Evolutionary conservation across 768 basidiomycete species (phyloP).

Genomic region (Hebeloma cylindrosporum): DNA sequence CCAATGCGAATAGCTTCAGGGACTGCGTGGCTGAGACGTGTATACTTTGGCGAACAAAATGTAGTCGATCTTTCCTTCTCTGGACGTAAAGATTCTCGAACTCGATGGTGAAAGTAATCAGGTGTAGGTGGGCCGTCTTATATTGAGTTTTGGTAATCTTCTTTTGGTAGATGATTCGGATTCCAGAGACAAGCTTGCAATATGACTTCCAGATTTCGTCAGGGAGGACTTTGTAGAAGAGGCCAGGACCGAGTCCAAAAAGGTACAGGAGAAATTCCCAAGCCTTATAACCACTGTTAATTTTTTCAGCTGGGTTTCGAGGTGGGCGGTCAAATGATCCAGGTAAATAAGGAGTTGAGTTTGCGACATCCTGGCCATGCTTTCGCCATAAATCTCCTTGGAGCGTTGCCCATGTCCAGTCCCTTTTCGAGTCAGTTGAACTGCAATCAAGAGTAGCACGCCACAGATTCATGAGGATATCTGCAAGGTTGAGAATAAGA

Average conservation of each 20-base stretch:
- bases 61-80: constrained; percentile 21
- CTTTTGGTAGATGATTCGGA: constrained; percentile 25
- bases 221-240: constrained; percentile 27
- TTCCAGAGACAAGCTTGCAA: constrained; percentile 24
- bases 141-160: constrained; percentile 20
- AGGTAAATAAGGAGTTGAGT: constrained; percentile 31
- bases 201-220: constrained; percentile 24
- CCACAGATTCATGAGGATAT: constrained; percentile 38
- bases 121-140: constrained; percentile 17
- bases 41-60: constrained; percentile 32
- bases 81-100: constrained; percentile 31
- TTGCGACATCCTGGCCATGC: constrained; percentile 35
- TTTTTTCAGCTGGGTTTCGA: constrained; percentile 33
- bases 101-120: constrained; percentile 15
- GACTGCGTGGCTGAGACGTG: constrained; percentile 31
- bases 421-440: constrained; percentile 2
- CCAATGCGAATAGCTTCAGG: constrained; percentile 27
- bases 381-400: constrained; percentile 30
- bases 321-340: constrained; percentile 27
- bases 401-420: constrained; percentile 33
- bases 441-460: constrained; percentile 33
- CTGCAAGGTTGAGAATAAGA: constrained; percentile 38
- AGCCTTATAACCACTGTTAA: constrained; percentile 30
- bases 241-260: constrained; percentile 32
- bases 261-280: constrained; percentile 29